Conservation (phyloP, 1,139 yeast genomes). For the Debaryomyces subglobosus region DNA sequence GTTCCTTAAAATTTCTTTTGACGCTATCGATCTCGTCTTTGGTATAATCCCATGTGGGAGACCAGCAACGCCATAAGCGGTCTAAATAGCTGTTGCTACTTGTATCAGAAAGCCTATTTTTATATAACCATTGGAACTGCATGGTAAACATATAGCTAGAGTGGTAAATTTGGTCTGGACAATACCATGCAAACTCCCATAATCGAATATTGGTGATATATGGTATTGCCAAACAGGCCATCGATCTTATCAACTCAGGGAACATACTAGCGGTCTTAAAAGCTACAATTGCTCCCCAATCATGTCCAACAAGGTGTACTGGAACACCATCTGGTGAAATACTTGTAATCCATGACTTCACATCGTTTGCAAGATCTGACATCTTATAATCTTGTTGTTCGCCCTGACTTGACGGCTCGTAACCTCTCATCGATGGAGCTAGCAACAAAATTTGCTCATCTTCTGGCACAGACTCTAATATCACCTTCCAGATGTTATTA, state of each 20-base stretch:
- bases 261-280: conserved; percentile 40
- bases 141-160: conserved; percentile 47
- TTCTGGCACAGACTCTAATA: conserved; percentile 21
- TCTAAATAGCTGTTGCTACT: conserved; percentile 32
- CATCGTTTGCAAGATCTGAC: conserved; percentile 38
- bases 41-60: conserved; percentile 41
- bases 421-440: conserved; percentile 47
- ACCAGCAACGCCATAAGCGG: conserved; percentile 44
- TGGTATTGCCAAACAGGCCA: conserved; percentile 46
- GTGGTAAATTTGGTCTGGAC: conserved; percentile 39
- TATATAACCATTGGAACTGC: conserved; percentile 36
- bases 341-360: conserved; percentile 36
- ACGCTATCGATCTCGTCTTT: conserved; percentile 32
- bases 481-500: conserved; percentile 27
- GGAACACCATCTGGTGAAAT: conserved; percentile 26
- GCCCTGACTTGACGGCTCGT: conserved; percentile 41
- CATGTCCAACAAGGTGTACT: conserved; percentile 48
- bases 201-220: conserved; percentile 31
- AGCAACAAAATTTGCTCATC: conserved; percentile 28
- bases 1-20: conserved; percentile 28
- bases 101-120: conserved; percentile 21
- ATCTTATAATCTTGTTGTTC: conserved; percentile 29
- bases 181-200: conserved; percentile 32
- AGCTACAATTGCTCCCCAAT: conserved; percentile 49
- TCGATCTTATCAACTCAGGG: conserved; percentile 41